Percentiles rank a stretch among this genome's conserved stretches.
phyloP scores from a whole-genome alignment of 768 basidiomycete genomes.

The Boletus pseudopeckii region DNA sequence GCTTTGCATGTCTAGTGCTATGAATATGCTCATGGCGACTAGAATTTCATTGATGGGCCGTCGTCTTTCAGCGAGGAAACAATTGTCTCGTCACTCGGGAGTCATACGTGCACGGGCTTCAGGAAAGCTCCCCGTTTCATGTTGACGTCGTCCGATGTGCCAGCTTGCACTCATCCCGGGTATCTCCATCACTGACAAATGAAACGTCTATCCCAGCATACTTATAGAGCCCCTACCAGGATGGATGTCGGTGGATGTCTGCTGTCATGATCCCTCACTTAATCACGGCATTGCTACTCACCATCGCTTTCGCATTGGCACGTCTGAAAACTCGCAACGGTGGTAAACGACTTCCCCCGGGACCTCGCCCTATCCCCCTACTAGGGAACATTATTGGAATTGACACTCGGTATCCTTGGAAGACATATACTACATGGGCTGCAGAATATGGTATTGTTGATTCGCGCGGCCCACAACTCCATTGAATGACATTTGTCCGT shows the following conservation, averaged over 20 bases:
- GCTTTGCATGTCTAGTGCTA: too few relatives aligned
- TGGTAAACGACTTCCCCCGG: constrained; percentile 1
- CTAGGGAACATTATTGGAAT: constrained; percentile 8
- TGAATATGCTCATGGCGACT: too few relatives aligned
- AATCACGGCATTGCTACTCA: not conserved
- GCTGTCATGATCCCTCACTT: not conserved
- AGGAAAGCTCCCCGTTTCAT: not conserved
- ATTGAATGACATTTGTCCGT: not conserved
- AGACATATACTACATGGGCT: constrained; percentile 11
- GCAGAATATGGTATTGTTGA: constrained; percentile 5
- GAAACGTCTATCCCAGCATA: not conserved
- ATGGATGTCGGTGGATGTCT: not conserved
- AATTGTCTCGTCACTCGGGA: too few relatives aligned
- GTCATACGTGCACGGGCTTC: too few relatives aligned
- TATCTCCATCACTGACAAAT: not conserved
- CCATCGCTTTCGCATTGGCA: not conserved
- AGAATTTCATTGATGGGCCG: too few relatives aligned
- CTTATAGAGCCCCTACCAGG: not conserved
- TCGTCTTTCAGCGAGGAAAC: too few relatives aligned
- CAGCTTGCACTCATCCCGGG: not conserved
- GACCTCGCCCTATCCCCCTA: constrained; percentile 5
- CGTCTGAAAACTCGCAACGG: not conserved
- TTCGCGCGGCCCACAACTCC: not conserved
- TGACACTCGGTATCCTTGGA: constrained; percentile 4
- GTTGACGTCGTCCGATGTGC: too few relatives aligned